Evolutionary conservation across 2,329 filamentous ascomycete genomes (phyloP), one percentile per base, ranked within the genome.

Genomic region (Cladophialophora yegresii): DNA sequence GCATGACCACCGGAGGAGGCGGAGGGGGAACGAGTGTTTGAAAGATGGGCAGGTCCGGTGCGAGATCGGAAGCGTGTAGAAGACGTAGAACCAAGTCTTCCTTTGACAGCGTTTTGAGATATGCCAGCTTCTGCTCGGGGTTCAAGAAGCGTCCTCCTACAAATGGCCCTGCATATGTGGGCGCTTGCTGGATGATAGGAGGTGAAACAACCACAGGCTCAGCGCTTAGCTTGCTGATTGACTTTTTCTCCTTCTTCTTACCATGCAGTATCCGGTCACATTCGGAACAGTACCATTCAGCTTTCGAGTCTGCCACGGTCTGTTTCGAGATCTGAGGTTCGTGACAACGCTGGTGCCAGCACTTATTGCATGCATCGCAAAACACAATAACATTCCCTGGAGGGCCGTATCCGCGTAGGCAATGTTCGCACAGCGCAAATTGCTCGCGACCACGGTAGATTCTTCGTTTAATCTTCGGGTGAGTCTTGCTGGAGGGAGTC

Each of bases 261-360:
- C 64, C 63, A 49, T 71, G 69, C 49, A 71, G 49, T 32, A 71
- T 71, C 30, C 59, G 77, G 63, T 74, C 74, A 74, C 91, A 93
- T 30, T 83, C 80, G 6, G 78, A 77, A 72, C 91, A 95, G 72
- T 87, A 85, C 90, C 91, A 95, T 68, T 87, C 85, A 65, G 85
- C 85, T 67, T 85, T 84, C 67, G 87, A 81, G 65, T 90, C 84
- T 40, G 82, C 82, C 54, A 93, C 84, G 22, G 89, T 85, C 20
- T 88, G 85, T 66, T 88, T 84, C n/a, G 84, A 82, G 65, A 96
- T 90, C 8, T 84, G 83, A 1, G 91, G 91, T 64, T 90, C 84
- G 75, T 96, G 91, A 72, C 91, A 96, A 71, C 86, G 85, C 74
- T 92, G 90, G 76, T 96, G 91, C 84, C 91, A 96, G 49, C 87